Conservation (phyloP, 179 eudicot species). For the Pouteria campechiana region DNA sequence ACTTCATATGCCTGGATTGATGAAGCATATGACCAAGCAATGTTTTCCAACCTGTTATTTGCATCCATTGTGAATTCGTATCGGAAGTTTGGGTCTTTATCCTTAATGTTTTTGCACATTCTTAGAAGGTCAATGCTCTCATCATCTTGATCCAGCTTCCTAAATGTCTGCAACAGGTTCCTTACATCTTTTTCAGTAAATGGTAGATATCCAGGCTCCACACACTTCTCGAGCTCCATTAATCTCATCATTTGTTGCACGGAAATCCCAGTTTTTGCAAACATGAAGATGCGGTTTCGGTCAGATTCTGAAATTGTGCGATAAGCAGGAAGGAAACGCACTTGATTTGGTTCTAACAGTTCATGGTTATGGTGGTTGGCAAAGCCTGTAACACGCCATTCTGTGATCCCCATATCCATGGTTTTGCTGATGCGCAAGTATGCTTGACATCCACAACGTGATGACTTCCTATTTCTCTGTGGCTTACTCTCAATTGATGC, state of each 20-base stretch:
- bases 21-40: conserved; percentile 93
- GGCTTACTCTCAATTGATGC: conserved; percentile 54
- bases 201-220: conserved; percentile 80
- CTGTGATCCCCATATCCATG: conserved; percentile 46
- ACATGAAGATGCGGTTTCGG: conserved; percentile 72
- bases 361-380: conserved; percentile 91
- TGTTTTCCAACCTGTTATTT: conserved; percentile 66
- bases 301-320: conserved; percentile 79
- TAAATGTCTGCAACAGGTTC: conserved; percentile 80
- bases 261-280: conserved; percentile 84
- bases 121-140: conserved; percentile 71
- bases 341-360: conserved; percentile 81
- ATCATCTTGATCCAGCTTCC: conserved; percentile 68
- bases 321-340: conserved; percentile 92
- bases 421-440: conserved; percentile 81
- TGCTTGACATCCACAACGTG: conserved; percentile 92
- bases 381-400: conserved; percentile 93
- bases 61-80: conserved; percentile 72
- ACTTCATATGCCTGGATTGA: conserved; percentile 68
- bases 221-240: conserved; percentile 80
- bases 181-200: conserved; percentile 94
- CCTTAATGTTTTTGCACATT: conserved; percentile 83
- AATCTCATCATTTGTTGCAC: conserved; percentile 97
- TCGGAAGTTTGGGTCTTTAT: conserved; percentile 66
- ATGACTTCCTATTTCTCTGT: conserved; percentile 82